Conservation (phyloP, 768 basidiomycete species). For the Psilocybe cubensis region DNA sequence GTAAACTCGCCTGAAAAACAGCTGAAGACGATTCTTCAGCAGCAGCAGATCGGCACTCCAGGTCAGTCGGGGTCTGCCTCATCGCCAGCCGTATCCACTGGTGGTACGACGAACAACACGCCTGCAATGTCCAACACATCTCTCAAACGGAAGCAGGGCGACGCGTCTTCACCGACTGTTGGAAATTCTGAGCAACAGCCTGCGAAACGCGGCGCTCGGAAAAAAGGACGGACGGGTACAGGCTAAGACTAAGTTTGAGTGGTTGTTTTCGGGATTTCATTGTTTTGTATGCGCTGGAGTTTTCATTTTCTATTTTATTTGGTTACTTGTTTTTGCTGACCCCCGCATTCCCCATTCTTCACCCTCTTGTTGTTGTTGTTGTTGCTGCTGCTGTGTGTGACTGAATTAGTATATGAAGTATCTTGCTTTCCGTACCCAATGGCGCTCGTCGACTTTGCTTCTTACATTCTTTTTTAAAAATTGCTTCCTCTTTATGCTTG, state of each 20-base stretch:
- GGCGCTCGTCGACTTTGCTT: conserved; percentile 1
- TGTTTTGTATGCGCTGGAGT: conserved; percentile 1
- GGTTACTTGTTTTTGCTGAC: conserved; percentile 25
- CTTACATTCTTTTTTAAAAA: neutral
- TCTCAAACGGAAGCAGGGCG: conserved; percentile 59
- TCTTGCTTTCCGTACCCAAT: conserved; percentile 21
- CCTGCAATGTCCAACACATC: conserved; percentile 51
- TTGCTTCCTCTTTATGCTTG: neutral
- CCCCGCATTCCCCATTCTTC: conserved; percentile 11
- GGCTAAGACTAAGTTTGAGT: conserved; percentile 35
- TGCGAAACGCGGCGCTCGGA: conserved; percentile 55
- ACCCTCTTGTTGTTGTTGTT: conserved; percentile 19
- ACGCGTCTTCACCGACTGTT: conserved; percentile 54
- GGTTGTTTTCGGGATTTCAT: conserved; percentile 34
- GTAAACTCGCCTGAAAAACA: conserved; percentile 65
- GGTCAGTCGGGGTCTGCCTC: conserved; percentile 32
- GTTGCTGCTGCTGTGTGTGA: conserved; percentile 9
- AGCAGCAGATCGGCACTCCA: conserved; percentile 18
- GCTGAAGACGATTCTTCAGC: conserved; percentile 55
- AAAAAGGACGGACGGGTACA: conserved; percentile 51
- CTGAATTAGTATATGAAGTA: conserved; percentile 18
- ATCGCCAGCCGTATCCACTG: conserved; percentile 33
- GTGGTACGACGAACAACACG: conserved; percentile 52
- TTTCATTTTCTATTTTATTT: conserved; percentile 13
- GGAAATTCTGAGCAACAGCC: conserved; percentile 47